Percentiles rank a stretch among this genome's conserved stretches.
Conservation (phyloP, 1,139 yeast species). For the Taiozyma sp. region DNA sequence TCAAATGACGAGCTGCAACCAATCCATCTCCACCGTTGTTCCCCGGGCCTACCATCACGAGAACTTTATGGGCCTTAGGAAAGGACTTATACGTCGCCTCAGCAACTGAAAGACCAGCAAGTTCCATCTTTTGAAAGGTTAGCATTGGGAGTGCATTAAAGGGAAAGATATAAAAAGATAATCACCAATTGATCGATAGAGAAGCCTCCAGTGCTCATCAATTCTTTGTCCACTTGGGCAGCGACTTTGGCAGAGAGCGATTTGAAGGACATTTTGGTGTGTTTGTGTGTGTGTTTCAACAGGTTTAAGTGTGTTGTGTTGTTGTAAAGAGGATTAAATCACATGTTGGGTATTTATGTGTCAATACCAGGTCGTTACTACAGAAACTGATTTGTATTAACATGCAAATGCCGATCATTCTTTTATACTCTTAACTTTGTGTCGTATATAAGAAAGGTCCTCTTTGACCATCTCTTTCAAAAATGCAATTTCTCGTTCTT, state of each 20-base stretch:
- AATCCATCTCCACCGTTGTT: conserved; percentile 96
- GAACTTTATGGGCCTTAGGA: conserved; percentile 43
- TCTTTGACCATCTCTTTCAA: conserved; percentile 21
- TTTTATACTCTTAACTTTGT: conserved; percentile 9
- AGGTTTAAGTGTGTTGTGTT: neutral
- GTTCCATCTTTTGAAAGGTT: conserved; percentile 56
- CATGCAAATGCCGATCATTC: neutral
- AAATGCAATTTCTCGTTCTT: conserved; percentile 19
- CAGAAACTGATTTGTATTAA: neutral
- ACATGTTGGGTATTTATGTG: no score
- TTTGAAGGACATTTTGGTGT: conserved; percentile 22
- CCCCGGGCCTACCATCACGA: conserved; percentile 89
- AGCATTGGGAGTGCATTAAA: neutral
- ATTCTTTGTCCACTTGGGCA: conserved; percentile 71
- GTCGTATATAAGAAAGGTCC: conserved; percentile 17
- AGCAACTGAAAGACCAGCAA: conserved; percentile 94
- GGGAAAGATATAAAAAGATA: neutral
- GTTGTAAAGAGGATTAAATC: no score
- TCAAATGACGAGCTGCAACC: conserved; percentile 89
- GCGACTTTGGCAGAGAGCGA: conserved; percentile 64
- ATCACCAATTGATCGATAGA: conserved; percentile 76
- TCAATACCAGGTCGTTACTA: neutral
- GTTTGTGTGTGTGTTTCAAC: neutral
- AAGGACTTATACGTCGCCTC: conserved; percentile 71
- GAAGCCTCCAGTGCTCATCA: conserved; percentile 80